Conservation (phyloP, 2,329 filamentous ascomycete genomes). For the Fusarium sp. region DNA sequence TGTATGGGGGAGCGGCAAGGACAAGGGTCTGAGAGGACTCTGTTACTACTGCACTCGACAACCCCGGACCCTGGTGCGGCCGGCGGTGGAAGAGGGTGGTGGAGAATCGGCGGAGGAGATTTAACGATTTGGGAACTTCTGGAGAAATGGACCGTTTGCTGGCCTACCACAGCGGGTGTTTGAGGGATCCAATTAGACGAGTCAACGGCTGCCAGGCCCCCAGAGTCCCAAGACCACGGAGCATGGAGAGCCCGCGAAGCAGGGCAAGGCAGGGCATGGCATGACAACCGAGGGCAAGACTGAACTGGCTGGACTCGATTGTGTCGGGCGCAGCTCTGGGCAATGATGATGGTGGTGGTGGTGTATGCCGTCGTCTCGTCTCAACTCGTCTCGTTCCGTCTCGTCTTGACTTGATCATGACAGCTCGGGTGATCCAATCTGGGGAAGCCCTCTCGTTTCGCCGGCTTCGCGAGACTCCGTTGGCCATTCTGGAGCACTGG, state of each 20-base stretch:
- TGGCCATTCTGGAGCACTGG: not conserved
- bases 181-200: constrained; percentile 24
- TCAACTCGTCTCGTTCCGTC: not conserved
- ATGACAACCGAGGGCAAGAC: constrained; percentile 31
- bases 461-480: not conserved
- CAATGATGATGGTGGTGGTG: constrained; percentile 21
- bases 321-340: constrained; percentile 14
- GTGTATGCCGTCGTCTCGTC: not conserved
- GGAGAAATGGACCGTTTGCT: constrained; percentile 31
- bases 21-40: constrained; percentile 34
- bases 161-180: constrained; percentile 30
- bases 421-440: constrained; percentile 21
- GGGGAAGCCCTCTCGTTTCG: constrained; percentile 16
- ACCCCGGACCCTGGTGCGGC: constrained; percentile 41
- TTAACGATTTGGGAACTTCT: constrained; percentile 41
- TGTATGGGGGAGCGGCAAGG: constrained; percentile 41
- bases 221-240: constrained; percentile 9
- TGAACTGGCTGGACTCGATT: constrained; percentile 11
- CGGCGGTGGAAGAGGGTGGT: constrained; percentile 44
- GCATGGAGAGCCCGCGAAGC: constrained; percentile 5
- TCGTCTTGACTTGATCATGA: constrained; percentile 1
- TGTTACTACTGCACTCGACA: constrained; percentile 24
- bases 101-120: constrained; percentile 37
- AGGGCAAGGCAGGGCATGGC: constrained; percentile 15
- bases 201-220: constrained; percentile 22